Evolutionary conservation across 495 filamentous ascomycete species (phyloP).

Genomic region (Penicillium subrubescens): DNA sequence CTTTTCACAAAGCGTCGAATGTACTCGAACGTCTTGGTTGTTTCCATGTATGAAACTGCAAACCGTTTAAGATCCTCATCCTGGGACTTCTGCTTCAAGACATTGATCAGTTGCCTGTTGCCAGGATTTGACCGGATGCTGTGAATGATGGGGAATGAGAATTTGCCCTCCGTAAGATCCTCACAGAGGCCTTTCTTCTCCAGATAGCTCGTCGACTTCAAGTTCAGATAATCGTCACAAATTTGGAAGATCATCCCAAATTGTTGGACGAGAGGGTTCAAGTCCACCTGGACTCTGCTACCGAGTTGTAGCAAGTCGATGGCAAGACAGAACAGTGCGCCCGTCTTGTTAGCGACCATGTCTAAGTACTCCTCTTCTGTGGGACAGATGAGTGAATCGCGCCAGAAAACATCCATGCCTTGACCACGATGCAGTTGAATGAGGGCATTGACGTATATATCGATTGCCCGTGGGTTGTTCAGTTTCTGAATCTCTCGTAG

Average conservation of each 20-base stretch:
- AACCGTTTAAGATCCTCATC: conserved; percentile 1
- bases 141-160: conserved; percentile 67
- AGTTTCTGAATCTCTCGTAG: conserved; percentile 1
- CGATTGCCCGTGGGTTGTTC: neutral
- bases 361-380: neutral
- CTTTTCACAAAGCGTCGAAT: neutral
- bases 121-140: neutral
- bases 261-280: neutral
- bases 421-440: conserved; percentile 4
- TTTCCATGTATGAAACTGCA: neutral
- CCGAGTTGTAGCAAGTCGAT: neutral
- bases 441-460: neutral
- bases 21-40: neutral
- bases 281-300: neutral
- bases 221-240: conserved; percentile 11
- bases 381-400: neutral
- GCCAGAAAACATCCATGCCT: conserved; percentile 4
- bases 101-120: conserved; percentile 1
- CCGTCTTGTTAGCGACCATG: neutral
- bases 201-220: conserved; percentile 51
- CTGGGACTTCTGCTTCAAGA: conserved; percentile 1
- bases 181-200: conserved; percentile 84
- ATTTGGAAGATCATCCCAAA: conserved; percentile 11
- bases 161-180: conserved; percentile 89
- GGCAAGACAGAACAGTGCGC: neutral